Base-by-base conservation (phyloP, 352 stramenopile genomes). In the Globisporangium canariense region DNA sequence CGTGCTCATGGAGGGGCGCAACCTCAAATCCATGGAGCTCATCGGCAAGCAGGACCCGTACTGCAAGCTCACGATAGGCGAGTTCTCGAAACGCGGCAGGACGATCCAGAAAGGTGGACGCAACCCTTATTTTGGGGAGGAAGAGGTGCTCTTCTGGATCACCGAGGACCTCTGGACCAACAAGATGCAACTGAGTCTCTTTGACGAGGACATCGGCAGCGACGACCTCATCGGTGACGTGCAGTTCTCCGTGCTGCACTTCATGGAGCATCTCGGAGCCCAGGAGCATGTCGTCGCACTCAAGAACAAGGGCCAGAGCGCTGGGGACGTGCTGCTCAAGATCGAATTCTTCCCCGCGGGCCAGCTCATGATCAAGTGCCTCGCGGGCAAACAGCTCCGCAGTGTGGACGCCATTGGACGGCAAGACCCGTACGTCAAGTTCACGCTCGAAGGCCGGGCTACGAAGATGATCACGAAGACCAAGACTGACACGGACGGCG, bases 101-200 rank as follows among this genome's bases (percentile, higher is more conserved):
- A 93, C 83, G 0, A 53, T 90, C 25, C 65, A 80, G 16, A 90
- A 89, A 64, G 86, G 93, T 1, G 93, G 94, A 4, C 88, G 78
- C 1, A 90, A 97, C 18, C 94, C 93, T 3, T 97, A 96, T 49
- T 98, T 98, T 74, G 76, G 79, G 6, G 90, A 97, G 60, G 93
- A 98, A 66, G 80, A 98, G 51, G 55, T 98, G 16, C 75, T 94
- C 5, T 91, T 98, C 49, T 97, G 90, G 89, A 85, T 98, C 65
- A 89, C 89, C 7, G 78, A 89, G n/a, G 83, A 94, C n/a, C 74
- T 92, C 16, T 98, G 91, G 93, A 83, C 82, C 10, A 65, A 97
- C 50, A 75, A 83, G 55, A 84, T 97, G 68, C 61, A 74, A 25
- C 64, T 97, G 1, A 83, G 78, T 30, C 71, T 90, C 28, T 97